These are phyloP conservation scores for Citrus glauca DNA, from an alignment of 345 rosid species.

Conservation along the genomic window DNA sequence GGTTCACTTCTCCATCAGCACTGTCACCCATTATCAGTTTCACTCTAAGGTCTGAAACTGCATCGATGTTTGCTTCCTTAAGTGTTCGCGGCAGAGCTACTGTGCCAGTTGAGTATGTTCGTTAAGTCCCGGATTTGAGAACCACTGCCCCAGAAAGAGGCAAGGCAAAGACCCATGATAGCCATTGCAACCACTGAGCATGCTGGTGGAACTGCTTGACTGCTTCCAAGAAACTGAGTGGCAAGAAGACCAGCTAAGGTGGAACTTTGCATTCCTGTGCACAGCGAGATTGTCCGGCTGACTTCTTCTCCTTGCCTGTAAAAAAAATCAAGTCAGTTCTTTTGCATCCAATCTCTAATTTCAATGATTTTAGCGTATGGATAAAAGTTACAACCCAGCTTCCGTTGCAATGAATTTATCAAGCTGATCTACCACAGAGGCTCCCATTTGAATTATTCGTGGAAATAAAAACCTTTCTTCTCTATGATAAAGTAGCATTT, in stretches of 20 bases:
- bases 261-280: constrained; percentile 98
- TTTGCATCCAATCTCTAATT: neutral
- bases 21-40: neutral
- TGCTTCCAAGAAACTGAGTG: constrained; percentile 76
- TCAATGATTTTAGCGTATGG: neutral
- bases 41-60: neutral
- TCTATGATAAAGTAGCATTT: neutral
- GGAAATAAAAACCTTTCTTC: neutral
- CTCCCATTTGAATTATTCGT: neutral
- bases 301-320: constrained; percentile 85
- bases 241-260: constrained; percentile 92
- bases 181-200: constrained; percentile 98
- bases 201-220: constrained; percentile 92
- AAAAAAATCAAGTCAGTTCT: neutral
- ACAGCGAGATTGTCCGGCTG: constrained; percentile 76
- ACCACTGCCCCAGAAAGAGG: constrained; percentile 88
- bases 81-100: constrained; percentile 35
- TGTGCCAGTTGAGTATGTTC: constrained; percentile 29
- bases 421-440: neutral
- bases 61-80: neutral
- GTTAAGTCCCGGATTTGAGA: constrained; percentile 57
- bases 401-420: neutral
- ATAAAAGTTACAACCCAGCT: neutral
- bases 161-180: constrained; percentile 90
- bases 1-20: neutral